Evolutionary conservation across 305 asterid genomes (phyloP).

Genomic region (Fraxinus paxiana): DNA sequence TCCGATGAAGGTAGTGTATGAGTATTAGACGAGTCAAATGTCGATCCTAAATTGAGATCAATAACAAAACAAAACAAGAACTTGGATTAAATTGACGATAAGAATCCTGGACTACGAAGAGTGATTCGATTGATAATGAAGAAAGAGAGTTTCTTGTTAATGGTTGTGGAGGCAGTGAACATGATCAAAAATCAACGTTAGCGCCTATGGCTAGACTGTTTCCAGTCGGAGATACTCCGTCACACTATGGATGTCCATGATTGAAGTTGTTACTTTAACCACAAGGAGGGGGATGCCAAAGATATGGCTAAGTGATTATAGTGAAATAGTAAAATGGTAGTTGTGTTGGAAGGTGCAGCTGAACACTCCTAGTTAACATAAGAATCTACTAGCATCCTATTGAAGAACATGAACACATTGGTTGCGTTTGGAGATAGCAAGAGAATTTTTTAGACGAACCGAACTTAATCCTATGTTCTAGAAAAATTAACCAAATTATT

Average conservation of each 20-base stretch:
- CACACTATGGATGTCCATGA: not conserved
- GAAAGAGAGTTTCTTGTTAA: not conserved
- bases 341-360: not conserved
- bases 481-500: not conserved
- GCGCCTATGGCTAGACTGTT: not conserved
- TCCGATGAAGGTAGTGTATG: not conserved
- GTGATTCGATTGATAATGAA: not conserved
- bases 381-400: not conserved
- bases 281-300: not conserved
- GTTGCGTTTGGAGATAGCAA: not conserved
- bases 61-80: not conserved
- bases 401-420: not conserved
- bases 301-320: not conserved
- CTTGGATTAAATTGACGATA: not conserved
- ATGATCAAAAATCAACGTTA: too few species aligned
- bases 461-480: not conserved
- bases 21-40: not conserved
- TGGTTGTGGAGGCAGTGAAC: not conserved
- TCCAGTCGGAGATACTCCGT: not conserved
- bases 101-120: not conserved
- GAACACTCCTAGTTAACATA: not conserved
- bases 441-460: not conserved
- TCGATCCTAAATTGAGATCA: not conserved
- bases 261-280: not conserved
- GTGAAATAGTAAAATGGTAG: not conserved